Conservation (phyloP, 805 yeast species). For the Metschnikowia dekortorum region DNA sequence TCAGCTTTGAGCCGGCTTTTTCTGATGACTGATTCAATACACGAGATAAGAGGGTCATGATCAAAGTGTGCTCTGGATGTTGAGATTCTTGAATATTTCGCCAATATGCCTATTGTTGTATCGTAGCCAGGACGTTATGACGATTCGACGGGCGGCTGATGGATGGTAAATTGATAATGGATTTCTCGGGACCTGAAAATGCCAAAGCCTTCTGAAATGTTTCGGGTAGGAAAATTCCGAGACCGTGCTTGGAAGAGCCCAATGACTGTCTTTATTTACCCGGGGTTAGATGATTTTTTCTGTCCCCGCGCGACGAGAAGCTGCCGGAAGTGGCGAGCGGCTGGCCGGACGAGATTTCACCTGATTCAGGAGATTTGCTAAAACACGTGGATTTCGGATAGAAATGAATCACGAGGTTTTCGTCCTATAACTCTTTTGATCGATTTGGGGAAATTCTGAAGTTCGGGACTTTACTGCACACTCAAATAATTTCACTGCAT, state of each 20-base stretch:
- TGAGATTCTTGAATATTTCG: too few relatives aligned
- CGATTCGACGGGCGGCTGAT: background rate
- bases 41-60: conserved; percentile 22
- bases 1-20: conserved; percentile 8
- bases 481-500: too few relatives aligned
- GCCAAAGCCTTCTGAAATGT: background rate
- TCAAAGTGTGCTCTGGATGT: background rate
- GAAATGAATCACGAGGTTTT: too few relatives aligned
- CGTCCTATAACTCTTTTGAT: too few relatives aligned
- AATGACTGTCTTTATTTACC: background rate
- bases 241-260: background rate
- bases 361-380: too few relatives aligned
- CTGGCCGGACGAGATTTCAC: background rate
- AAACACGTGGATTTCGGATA: too few relatives aligned
- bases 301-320: conserved; percentile 2
- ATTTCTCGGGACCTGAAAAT: too few relatives aligned
- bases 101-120: too few relatives aligned
- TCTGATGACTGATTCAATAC: conserved; percentile 18
- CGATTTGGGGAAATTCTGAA: too few relatives aligned
- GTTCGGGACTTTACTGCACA: too few relatives aligned
- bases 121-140: background rate
- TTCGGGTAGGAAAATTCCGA: too few relatives aligned
- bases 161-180: too few relatives aligned
- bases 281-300: conserved; percentile 4
- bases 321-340: background rate